Conservation (phyloP, 768 basidiomycete species). For the Auriscalpium microsporum region DNA sequence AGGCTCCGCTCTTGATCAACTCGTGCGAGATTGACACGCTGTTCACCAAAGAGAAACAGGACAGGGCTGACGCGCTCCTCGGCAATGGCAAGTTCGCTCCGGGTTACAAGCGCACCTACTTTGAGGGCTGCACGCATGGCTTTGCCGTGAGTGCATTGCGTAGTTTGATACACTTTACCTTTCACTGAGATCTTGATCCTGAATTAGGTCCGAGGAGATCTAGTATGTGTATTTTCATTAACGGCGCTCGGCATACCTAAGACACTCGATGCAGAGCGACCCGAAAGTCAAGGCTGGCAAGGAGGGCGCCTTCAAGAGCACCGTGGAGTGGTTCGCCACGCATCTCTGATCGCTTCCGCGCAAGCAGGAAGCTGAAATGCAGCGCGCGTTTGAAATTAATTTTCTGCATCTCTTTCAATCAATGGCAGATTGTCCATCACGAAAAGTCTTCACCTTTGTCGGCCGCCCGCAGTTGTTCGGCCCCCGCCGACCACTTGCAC, state of each 20-base stretch:
- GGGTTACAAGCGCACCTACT: slow-evolving; percentile 30
- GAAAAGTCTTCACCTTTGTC: no score
- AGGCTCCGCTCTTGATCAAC: slow-evolving; percentile 36
- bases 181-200: slow-evolving; percentile 23
- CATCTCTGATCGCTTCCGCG: slow-evolving; percentile 12
- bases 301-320: slow-evolving; percentile 32
- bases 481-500: no score
- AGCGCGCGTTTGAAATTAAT: no score
- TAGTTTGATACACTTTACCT: slow-evolving; percentile 13
- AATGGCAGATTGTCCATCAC: no score
- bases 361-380: no score
- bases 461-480: no score
- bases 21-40: slow-evolving; percentile 27
- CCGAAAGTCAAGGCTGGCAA: slow-evolving; percentile 28
- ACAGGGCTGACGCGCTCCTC: slow-evolving; percentile 30
- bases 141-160: slow-evolving; percentile 20
- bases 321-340: slow-evolving; percentile 28
- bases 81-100: slow-evolving; percentile 29
- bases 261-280: slow-evolving; percentile 20
- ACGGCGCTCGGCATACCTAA: background rate
- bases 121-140: slow-evolving; percentile 34
- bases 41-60: slow-evolving; percentile 28
- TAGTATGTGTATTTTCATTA: slow-evolving; percentile 7
- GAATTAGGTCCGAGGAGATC: slow-evolving; percentile 9
- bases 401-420: no score